Percentiles rank a stretch among this genome's conserved stretches.
Conservation (phyloP, 306 rosid species). For the Cyclanthera cordifolia region DNA sequence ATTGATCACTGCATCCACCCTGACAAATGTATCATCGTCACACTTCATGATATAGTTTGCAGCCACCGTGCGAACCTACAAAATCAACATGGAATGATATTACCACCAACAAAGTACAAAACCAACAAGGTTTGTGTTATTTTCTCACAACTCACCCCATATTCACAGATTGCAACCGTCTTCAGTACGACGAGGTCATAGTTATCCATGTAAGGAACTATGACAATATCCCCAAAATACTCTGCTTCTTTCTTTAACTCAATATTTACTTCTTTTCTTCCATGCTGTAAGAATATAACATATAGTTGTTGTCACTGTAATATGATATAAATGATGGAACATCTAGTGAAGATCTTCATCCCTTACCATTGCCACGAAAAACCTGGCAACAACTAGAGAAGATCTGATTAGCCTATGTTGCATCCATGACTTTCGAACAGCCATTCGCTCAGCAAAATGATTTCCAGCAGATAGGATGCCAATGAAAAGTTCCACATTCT, state of each 20-base stretch:
- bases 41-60: slow-evolving; percentile 87
- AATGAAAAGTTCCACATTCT: slow-evolving; percentile 57
- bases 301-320: slow-evolving; percentile 18
- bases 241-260: slow-evolving; percentile 82
- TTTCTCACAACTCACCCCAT: slow-evolving; percentile 55
- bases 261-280: slow-evolving; percentile 65
- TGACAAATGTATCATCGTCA: slow-evolving; percentile 89
- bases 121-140: slow-evolving; percentile 12
- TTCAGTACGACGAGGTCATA: slow-evolving; percentile 93
- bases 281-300: slow-evolving; percentile 48
- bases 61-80: slow-evolving; percentile 49
- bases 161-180: slow-evolving; percentile 89
- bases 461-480: slow-evolving; percentile 94
- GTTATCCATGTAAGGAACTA: slow-evolving; percentile 90
- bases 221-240: slow-evolving; percentile 79
- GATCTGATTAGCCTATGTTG: slow-evolving; percentile 67
- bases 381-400: slow-evolving; percentile 65
- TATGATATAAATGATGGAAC: slow-evolving; percentile 12
- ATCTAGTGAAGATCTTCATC: not conserved
- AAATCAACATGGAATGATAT: slow-evolving; percentile 6
- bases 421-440: slow-evolving; percentile 97
- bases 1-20: slow-evolving; percentile 61
- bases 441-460: slow-evolving; percentile 95
- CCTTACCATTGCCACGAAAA: slow-evolving; percentile 86
- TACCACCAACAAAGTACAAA: slow-evolving; percentile 9